Evolutionary conservation across 768 basidiomycete genomes (phyloP), one percentile per base, ranked within the genome.

Genomic region (Cubamyces sp.): DNA sequence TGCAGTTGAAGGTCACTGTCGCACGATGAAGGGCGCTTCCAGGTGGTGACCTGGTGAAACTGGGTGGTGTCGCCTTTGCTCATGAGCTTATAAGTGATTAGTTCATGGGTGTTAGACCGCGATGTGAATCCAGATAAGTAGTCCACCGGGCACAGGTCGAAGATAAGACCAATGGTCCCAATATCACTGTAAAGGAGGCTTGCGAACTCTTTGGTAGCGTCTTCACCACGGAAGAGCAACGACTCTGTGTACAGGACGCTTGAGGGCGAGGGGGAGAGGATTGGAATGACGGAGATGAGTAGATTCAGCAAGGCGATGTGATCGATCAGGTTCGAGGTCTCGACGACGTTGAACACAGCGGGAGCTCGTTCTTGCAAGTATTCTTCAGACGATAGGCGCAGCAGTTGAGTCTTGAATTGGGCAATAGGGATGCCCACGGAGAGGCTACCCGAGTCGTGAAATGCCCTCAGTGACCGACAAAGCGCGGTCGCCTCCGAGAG

Each of bases 241-340:
- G 80, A 71, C 62, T 84, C 76, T 1, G 81, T 82, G 46, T 80
- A 75, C 5, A 84, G 64, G 1, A 76, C 70, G 5, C 77, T 68
- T 18, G 70, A 70, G 3, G 69, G 52, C 15, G 54, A 28, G 3
- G 23, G 45, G 18, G 70, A 70, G 7, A 83, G 70, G 6, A 84
- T 66, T 1, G 81, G 82, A 0, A 74, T 57, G 0, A 77, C 66
- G 3, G 72, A 70, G 34, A 76, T 53, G 4, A 84, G 67, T 43
- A 83, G 55, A 43, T 84, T 84, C 19, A 84, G 61, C 12, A 82
- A 68, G 0, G 82, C 83, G n/a, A 79, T 28, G 64, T 81, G 80
- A 65, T 84, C 82, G 1, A 71, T 64, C 26, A 84, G 71, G 60
- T 84, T 83, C 19, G 82, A 83, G 0, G 82, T 79, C 37, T 84